A percentile compares a stretch with the other conserved stretches of the same genome.
Conservation (phyloP, 2,329 filamentous ascomycete species). For the Calonectria henricotiae region DNA sequence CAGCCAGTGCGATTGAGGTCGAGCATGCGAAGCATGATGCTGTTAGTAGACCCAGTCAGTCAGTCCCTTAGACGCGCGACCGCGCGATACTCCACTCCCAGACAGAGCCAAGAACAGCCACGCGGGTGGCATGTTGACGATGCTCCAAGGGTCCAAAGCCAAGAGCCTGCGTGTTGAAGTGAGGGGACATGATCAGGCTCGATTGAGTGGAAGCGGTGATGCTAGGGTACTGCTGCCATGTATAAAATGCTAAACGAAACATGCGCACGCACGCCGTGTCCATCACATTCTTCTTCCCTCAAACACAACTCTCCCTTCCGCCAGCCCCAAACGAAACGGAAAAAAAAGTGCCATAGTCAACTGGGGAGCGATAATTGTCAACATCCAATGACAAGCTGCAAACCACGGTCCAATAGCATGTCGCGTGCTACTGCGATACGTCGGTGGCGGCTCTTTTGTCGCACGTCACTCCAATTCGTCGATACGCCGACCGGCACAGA, state of each 20-base stretch:
- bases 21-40: not conserved
- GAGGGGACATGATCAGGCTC: no score
- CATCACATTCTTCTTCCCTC: not conserved
- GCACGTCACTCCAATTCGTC: slow-evolving; percentile 21
- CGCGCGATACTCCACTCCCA: slow-evolving; percentile 20
- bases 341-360: not conserved
- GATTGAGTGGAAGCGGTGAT: no score
- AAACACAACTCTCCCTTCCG: not conserved
- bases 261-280: not conserved
- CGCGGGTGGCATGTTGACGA: slow-evolving; percentile 20
- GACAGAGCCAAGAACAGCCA: slow-evolving; percentile 9
- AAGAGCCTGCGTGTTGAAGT: no score
- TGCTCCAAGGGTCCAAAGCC: not conserved
- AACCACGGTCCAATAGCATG: not conserved
- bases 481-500: slow-evolving; percentile 20
- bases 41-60: not conserved
- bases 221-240: slow-evolving; percentile 1
- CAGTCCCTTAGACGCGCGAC: slow-evolving; percentile 9
- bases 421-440: slow-evolving; percentile 5
- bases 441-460: slow-evolving; percentile 21
- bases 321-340: not conserved
- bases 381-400: not conserved
- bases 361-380: not conserved
- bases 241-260: not conserved
- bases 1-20: not conserved